These are phyloP conservation scores for Phlebopus sp. DNA, from an alignment of 1,284 basidiomycete species.

Conservation along the genomic window DNA sequence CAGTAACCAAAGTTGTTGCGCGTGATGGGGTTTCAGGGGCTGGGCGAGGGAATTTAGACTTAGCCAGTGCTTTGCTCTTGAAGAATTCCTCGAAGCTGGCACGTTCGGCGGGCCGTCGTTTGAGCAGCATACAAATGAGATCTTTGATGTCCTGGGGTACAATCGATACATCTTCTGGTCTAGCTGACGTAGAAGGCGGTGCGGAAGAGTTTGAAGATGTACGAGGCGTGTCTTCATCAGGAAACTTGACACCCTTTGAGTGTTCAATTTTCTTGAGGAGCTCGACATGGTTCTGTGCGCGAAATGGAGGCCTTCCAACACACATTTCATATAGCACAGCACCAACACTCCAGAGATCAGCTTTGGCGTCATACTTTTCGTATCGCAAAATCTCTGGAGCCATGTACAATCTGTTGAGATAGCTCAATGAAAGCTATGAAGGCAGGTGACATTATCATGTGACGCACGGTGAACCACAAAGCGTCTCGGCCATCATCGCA, in stretches of 20 bases:
- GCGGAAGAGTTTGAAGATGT: constrained; percentile 15
- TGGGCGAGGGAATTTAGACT: constrained; percentile 68
- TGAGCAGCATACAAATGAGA: constrained; percentile 82
- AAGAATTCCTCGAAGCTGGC: constrained; percentile 95
- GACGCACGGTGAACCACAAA: constrained; percentile 93
- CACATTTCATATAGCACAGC: constrained; percentile 97
- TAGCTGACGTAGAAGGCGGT: constrained; percentile 20
- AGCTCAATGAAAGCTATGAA: constrained; percentile 7
- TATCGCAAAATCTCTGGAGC: constrained; percentile 97
- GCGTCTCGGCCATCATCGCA: constrained; percentile 93
- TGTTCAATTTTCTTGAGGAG: constrained; percentile 91
- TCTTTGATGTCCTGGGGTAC: constrained; percentile 87
- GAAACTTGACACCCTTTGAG: constrained; percentile 85
- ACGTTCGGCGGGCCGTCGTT: constrained; percentile 81
- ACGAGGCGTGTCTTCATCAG: constrained; percentile 73
- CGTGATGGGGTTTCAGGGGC: constrained; percentile 23
- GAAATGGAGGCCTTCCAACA: constrained; percentile 91
- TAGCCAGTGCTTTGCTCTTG: constrained; percentile 74
- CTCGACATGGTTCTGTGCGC: constrained; percentile 95
- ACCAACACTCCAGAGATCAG: constrained; percentile 97
- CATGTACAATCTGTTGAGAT: constrained; percentile 81
- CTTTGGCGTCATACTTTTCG: constrained; percentile 97
- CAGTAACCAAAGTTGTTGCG: constrained; percentile 9
- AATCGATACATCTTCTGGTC: constrained; percentile 41
- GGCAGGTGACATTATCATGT: not conserved